Evolutionary conservation across 192 early-diverging fungal genomes (phyloP), one percentile per base, ranked within the genome.

Genomic region (Funneliformis geosporum): DNA sequence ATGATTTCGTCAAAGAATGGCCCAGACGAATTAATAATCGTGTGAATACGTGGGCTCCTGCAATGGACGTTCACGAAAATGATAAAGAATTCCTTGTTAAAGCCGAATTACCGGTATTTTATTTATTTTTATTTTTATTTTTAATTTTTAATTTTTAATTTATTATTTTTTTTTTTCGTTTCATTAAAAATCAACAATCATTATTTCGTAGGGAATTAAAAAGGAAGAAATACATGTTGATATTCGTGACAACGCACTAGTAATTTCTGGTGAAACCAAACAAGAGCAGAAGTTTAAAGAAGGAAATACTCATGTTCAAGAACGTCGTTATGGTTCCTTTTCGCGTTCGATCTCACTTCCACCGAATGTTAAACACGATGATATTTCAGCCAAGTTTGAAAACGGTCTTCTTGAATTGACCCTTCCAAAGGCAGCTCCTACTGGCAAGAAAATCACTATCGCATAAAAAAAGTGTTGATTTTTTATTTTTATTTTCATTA

Each of bases 181-280:
- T 23, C 5, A 23, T 23, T 44, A 18, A 43, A 21, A 4, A 60
- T 74, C n/a, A n/a, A n/a, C n/a, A n/a, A 38, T 74, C 18, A 28
- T 0, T 38, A 40, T 62, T 38, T 42, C 16, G 7, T 73, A 75
- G 73, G 90, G 90, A 10, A 80, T 90, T 18, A 72, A 55, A 33
- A 88, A 91, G 70, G 88, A 90, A n/a, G 82, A 91, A 28, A 80
- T 91, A 69, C 82, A 88, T 59, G 46, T 91, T 39, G 82, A 85
- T 21, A 73, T 86, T 39, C 83, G 81, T 14, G 89, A 87, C 33
- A 82, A 90, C 42, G 42, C 76, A 40, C 59, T 91, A n/a, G 82
- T 80, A 6, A 81, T 91, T 68, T 81, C 81, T 60, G 90, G 89
- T 25, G 83, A 89, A 71, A 77, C 42, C 64, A 82, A 83, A 47